phyloP scores from a whole-genome alignment of 805 yeast species.

The Lipomyces sp. region DNA sequence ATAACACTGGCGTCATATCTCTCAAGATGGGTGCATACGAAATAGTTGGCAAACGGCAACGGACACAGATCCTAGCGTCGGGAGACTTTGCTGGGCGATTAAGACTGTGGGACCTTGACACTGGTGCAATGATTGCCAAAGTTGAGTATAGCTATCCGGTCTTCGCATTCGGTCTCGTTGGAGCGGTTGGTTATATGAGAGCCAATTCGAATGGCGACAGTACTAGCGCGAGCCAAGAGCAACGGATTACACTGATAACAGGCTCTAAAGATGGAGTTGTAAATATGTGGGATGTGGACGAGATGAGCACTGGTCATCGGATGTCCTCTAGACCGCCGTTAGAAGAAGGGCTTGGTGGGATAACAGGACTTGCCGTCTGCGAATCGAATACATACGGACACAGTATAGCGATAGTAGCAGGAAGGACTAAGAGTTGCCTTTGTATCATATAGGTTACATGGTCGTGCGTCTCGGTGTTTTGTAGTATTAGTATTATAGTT shows the following conservation, averaged over 20 bases:
- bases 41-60: background rate
- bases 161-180: conserved; percentile 26
- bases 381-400: conserved; percentile 2
- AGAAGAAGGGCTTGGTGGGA: conserved; percentile 25
- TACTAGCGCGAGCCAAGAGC: background rate
- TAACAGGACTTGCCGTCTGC: conserved; percentile 20
- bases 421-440: conserved; percentile 21
- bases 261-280: conserved; percentile 34
- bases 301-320: conserved; percentile 5
- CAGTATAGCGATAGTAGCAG: conserved; percentile 15
- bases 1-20: conserved; percentile 25
- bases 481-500: background rate
- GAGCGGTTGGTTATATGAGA: background rate
- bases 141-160: conserved; percentile 31
- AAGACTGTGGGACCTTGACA: conserved; percentile 29
- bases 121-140: conserved; percentile 21
- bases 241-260: conserved; percentile 19
- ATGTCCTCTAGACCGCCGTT: background rate
- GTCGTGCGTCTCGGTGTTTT: background rate
- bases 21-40: conserved; percentile 10
- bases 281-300: conserved; percentile 22
- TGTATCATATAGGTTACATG: conserved; percentile 11
- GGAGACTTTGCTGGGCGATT: conserved; percentile 31
- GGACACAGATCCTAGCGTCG: conserved; percentile 18
- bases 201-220: background rate